Evolutionary conservation across 768 basidiomycete genomes (phyloP).

Genomic region (Leccinum ochraceum): DNA sequence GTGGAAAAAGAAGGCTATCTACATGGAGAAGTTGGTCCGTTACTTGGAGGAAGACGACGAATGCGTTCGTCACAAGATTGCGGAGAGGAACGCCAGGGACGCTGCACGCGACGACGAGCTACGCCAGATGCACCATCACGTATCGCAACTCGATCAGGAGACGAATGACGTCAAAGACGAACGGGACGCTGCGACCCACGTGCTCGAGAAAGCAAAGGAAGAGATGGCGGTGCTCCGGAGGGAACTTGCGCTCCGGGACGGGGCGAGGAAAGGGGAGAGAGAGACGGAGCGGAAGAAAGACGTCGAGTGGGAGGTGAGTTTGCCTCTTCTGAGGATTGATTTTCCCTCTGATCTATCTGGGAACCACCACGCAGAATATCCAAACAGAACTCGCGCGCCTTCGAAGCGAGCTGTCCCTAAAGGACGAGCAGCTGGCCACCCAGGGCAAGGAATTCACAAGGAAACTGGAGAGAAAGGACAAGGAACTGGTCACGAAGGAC

Average conservation of each 20-base stretch:
- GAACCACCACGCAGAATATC: not conserved
- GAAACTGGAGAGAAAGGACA: not conserved
- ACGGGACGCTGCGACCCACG: slow-evolving; percentile 38
- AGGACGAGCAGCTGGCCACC: slow-evolving; percentile 46
- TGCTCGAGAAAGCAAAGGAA: slow-evolving; percentile 49
- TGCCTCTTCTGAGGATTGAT: not conserved
- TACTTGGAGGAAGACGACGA: slow-evolving; percentile 87
- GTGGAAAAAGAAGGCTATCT: slow-evolving; percentile 81
- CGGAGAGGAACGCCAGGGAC: slow-evolving; percentile 83
- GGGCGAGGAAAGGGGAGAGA: not conserved
- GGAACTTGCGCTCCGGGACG: not conserved
- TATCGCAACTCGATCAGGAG: slow-evolving; percentile 73
- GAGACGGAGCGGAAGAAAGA: not conserved
- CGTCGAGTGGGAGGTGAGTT: not conserved
- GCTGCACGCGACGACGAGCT: slow-evolving; percentile 79
- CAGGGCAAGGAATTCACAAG: not conserved
- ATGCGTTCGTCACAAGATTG: slow-evolving; percentile 73
- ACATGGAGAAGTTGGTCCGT: slow-evolving; percentile 67
- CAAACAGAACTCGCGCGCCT: not conserved
- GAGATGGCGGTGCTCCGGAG: slow-evolving; percentile 57
- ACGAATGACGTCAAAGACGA: slow-evolving; percentile 50
- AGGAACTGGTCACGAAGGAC: slow-evolving; percentile 33
- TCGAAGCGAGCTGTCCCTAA: not conserved
- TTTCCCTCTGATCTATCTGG: not conserved
- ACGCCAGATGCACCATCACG: slow-evolving; percentile 76